Evolutionary conservation across 2,329 filamentous ascomycete genomes (phyloP).

Genomic region (Ophiostoma populinum): DNA sequence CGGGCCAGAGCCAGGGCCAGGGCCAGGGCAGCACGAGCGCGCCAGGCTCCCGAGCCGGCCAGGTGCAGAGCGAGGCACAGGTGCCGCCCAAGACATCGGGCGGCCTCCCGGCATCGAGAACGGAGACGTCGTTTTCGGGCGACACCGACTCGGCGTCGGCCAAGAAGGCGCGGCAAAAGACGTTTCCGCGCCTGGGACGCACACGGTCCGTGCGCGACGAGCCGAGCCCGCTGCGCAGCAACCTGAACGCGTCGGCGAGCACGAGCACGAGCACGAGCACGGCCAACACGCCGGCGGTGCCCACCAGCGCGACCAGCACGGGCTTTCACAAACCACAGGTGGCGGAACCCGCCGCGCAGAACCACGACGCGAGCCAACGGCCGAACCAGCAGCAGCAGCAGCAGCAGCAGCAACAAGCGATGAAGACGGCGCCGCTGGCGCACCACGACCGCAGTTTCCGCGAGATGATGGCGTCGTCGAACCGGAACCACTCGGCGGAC

Average conservation of each 20-base stretch:
- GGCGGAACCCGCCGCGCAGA: constrained; percentile 18
- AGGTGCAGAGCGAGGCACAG: neutral
- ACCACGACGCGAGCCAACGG: constrained; percentile 16
- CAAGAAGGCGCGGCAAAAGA: constrained; percentile 36
- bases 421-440: constrained; percentile 45
- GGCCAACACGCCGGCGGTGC: neutral
- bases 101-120: constrained; percentile 23
- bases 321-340: constrained; percentile 11
- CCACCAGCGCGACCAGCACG: constrained; percentile 4
- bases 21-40: neutral
- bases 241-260: neutral
- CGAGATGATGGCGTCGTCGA: constrained; percentile 46
- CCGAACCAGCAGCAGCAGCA: neutral
- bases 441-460: constrained; percentile 49
- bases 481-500: constrained; percentile 59
- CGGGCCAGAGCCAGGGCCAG: neutral
- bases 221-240: constrained; percentile 7
- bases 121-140: constrained; percentile 29
- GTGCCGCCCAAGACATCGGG: constrained; percentile 1
- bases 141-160: constrained; percentile 11
- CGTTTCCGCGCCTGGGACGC: constrained; percentile 35
- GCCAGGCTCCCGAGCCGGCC: neutral
- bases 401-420: constrained; percentile 16
- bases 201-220: constrained; percentile 34
- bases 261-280: constrained; percentile 1